Conservation (phyloP, 306 rosid species). For the Trifolium fragiferum region DNA sequence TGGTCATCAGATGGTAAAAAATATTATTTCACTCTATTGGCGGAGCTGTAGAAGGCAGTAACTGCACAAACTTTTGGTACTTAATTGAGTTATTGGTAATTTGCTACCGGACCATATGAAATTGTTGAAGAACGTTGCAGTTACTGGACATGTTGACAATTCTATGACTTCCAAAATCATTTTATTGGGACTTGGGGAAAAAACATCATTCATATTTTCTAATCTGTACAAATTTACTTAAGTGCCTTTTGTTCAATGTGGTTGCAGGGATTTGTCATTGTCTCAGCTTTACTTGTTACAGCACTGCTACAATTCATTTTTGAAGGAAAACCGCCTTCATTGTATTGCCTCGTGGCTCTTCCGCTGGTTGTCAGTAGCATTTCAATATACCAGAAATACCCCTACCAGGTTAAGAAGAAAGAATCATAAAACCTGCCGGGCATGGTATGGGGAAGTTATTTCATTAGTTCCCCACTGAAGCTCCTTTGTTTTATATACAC, state of each 20-base stretch:
- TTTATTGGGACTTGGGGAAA: slow-evolving; percentile 26
- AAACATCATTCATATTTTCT: slow-evolving; percentile 17
- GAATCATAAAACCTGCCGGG: slow-evolving; percentile 48
- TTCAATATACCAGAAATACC: slow-evolving; percentile 87
- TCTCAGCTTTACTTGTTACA: slow-evolving; percentile 89
- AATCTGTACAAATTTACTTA: slow-evolving; percentile 18
- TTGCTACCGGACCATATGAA: slow-evolving; percentile 11
- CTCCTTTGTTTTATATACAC: slow-evolving; percentile 27
- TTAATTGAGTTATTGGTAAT: slow-evolving; percentile 7
- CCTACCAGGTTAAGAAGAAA: slow-evolving; percentile 73
- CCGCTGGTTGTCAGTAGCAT: slow-evolving; percentile 87
- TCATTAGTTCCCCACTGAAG: slow-evolving; percentile 34
- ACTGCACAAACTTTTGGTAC: slow-evolving; percentile 1
- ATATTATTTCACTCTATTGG: slow-evolving; percentile 2
- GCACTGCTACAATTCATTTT: slow-evolving; percentile 92
- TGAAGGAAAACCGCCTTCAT: slow-evolving; percentile 93
- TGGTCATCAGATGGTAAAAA: slow-evolving; percentile 15
- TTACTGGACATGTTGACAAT: slow-evolving; percentile 7
- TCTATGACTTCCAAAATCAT: not conserved
- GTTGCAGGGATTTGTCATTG: slow-evolving; percentile 97
- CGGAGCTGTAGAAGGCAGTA: slow-evolving; percentile 27
- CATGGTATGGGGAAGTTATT: slow-evolving; percentile 35
- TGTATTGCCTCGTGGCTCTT: slow-evolving; percentile 83
- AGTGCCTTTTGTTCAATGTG: slow-evolving; percentile 19
- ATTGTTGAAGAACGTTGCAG: slow-evolving; percentile 10